A percentile compares a stretch with the other conserved stretches of the same genome.
phyloP scores from a whole-genome alignment of 2,329 filamentous ascomycete species.

The Diaporthe aspalathi region DNA sequence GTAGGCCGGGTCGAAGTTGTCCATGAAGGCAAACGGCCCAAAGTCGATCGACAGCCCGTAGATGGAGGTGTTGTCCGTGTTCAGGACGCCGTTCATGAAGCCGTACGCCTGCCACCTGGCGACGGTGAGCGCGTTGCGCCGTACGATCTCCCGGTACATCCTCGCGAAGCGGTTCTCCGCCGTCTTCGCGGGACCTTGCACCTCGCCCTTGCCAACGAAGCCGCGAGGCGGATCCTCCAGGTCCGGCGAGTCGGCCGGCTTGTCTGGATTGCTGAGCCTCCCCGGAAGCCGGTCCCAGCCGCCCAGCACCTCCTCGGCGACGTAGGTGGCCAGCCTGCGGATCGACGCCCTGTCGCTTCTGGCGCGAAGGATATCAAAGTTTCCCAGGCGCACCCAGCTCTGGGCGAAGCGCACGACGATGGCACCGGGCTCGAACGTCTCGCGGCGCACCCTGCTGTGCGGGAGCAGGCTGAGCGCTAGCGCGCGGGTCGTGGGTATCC shows the following conservation, averaged over 20 bases:
- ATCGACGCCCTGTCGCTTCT: constrained; percentile 82
- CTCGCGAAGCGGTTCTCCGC: constrained; percentile 89
- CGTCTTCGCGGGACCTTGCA: constrained; percentile 75
- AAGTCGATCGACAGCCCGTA: constrained; percentile 92
- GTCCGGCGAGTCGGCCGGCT: constrained; percentile 56
- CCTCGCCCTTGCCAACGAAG: constrained; percentile 61
- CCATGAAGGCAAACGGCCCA: constrained; percentile 96
- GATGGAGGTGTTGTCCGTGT: constrained; percentile 97
- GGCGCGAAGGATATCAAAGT: constrained; percentile 89
- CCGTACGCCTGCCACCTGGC: constrained; percentile 97
- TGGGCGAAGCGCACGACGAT: constrained; percentile 94
- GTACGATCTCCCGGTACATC: constrained; percentile 87
- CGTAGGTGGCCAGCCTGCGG: constrained; percentile 80
- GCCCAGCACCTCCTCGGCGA: constrained; percentile 86
- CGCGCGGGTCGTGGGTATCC: constrained; percentile 88
- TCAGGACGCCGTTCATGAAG: constrained; percentile 99
- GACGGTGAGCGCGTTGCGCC: constrained; percentile 87
- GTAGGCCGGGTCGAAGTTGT: constrained; percentile 93
- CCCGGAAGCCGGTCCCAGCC: constrained; percentile 88
- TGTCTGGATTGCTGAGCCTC: constrained; percentile 63
- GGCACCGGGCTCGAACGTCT: constrained; percentile 87
- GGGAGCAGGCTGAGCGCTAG: constrained; percentile 84
- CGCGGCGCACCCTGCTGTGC: constrained; percentile 77
- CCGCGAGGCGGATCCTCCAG: constrained; percentile 58
- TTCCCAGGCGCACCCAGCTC: constrained; percentile 93